Evolutionary conservation across 2,329 filamentous ascomycete species (phyloP), one percentile per base, ranked within the genome.

Genomic region (Monilinia fructicola): DNA sequence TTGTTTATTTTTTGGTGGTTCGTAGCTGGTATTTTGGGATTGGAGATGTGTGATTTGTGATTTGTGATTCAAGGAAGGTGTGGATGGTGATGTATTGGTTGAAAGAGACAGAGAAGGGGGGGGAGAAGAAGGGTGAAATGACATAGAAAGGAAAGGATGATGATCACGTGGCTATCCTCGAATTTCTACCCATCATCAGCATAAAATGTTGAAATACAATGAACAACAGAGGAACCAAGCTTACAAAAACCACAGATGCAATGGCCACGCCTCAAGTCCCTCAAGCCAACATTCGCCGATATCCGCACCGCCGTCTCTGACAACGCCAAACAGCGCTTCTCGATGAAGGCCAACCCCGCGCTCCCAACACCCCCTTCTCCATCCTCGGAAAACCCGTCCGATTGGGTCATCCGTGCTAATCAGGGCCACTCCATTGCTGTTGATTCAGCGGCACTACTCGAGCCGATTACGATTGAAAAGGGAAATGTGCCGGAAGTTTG

Each of bases 291-390:
- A 0, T 85, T 97, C 67, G 79, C 82, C 2, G 94, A 97, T 71
- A 83, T 99, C 69, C 81, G 85, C 64, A 77, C 82, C 12, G 84
- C 89, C 21, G 93, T 97, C 16, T 78, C 81, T 18, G 84, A 85
- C 59, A 96, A 92, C 75, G 91, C 94, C 74, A 99, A 99, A 80
- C 90, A 97, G 78, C 90, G 95, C 50, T 99, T 96, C 81, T 86
- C 88, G 1, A 82, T 98, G 74, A 88, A 92, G 64, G 85, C 85
- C 55, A 84, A 80, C 69, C 73, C 76, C 18, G 55, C 70, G 4
- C 68, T 74, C n/a, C 35, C 52, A 18, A 31, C 67, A 12, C 70
- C 71, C 28, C 71, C 71, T 12, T 61, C 71, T 67, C 73, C 65
- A 42, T 71, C 71, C 0, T 76, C 74, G 5, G 76, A 77, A 40